phyloP scores from a whole-genome alignment of 176 grass and related monocot species.

The Saccharum spontaneum region DNA sequence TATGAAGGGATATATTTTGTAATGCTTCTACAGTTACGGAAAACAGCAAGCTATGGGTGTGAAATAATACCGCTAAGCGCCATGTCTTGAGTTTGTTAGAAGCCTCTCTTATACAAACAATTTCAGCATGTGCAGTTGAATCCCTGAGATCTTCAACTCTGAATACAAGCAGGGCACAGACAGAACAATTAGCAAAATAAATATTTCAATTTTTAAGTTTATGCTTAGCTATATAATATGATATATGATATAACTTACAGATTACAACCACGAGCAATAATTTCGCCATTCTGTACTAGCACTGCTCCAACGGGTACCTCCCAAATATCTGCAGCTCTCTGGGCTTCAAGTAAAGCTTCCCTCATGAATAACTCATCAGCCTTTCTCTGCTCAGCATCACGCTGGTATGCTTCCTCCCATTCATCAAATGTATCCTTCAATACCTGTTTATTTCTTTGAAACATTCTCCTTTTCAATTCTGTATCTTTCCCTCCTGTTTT shows the following conservation, averaged over 20 bases:
- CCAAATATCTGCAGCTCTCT: constrained; percentile 91
- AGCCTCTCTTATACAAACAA: constrained; percentile 97
- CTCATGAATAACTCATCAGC: constrained; percentile 94
- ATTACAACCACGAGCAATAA: constrained; percentile 96
- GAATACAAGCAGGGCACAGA: constrained; percentile 36
- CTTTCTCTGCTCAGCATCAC: constrained; percentile 69
- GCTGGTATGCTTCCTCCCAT: constrained; percentile 85
- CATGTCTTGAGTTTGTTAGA: constrained; percentile 86
- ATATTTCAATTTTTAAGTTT: constrained; percentile 13
- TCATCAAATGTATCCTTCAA: constrained; percentile 82
- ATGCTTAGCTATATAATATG: constrained; percentile 11
- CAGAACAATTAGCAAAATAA: constrained; percentile 25
- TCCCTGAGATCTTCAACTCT: constrained; percentile 98
- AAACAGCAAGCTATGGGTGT: constrained; percentile 17
- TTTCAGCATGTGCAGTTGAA: constrained; percentile 99
- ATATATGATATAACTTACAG: constrained; percentile 56
- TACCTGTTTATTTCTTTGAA: constrained; percentile 83
- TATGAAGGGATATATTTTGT: background rate
- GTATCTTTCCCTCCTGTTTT: constrained; percentile 46
- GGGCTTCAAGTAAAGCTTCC: constrained; percentile 95
- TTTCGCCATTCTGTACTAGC: constrained; percentile 82
- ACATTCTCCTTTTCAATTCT: constrained; percentile 56
- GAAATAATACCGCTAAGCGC: constrained; percentile 74
- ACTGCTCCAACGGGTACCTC: constrained; percentile 97
- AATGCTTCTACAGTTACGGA: constrained; percentile 2